Percentiles rank a stretch among this genome's conserved stretches.
phyloP scores from a whole-genome alignment of 2,329 filamentous ascomycete genomes.

The Diaporthe citriasiana region DNA sequence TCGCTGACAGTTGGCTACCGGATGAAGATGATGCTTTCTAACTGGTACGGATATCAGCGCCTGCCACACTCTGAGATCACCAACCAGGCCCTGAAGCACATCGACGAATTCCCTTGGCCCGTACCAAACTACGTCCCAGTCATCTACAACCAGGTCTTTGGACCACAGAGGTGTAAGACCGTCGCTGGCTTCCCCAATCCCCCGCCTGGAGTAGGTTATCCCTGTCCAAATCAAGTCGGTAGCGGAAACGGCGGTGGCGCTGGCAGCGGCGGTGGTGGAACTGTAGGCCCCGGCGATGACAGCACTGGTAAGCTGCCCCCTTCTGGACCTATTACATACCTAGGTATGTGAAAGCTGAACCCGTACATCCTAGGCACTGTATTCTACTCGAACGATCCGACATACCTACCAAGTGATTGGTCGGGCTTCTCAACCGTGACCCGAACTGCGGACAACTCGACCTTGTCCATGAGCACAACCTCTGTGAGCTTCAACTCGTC shows the following conservation, averaged over 20 bases:
- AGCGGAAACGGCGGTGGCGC: background rate
- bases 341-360: background rate
- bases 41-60: background rate
- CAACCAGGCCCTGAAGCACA: constrained; percentile 2
- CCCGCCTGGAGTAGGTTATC: background rate
- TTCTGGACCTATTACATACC: background rate
- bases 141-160: background rate
- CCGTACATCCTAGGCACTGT: background rate
- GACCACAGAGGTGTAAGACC: background rate
- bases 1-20: background rate
- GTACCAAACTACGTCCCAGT: background rate
- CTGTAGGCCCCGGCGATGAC: constrained; percentile 2
- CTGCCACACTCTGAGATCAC: background rate
- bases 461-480: background rate
- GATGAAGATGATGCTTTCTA: background rate
- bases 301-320: background rate
- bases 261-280: background rate
- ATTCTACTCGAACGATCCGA: background rate
- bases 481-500: background rate
- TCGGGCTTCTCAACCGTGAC: constrained; percentile 11
- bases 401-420: constrained; percentile 1
- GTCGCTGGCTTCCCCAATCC: background rate
- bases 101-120: background rate
- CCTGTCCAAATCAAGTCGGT: background rate
- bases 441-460: background rate